Evolutionary conservation across 2,329 filamentous ascomycete genomes (phyloP), one percentile per base, ranked within the genome.

Genomic region (Cercospora sesami): DNA sequence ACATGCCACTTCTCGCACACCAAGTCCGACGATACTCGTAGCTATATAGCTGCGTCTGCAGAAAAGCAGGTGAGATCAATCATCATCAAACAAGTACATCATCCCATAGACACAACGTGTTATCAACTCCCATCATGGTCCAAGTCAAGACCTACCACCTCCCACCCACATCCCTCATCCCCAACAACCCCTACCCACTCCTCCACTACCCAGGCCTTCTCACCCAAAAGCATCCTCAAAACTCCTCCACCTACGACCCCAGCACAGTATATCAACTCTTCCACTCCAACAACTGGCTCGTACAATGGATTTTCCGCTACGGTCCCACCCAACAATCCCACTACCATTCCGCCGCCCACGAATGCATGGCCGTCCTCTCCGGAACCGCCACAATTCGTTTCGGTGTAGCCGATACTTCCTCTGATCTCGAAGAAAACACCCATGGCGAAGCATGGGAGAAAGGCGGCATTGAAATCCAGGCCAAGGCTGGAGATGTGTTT

Each of bases 251-350:
- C 26, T 63, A 70, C 16, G 70, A 75, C 2, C 59, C 72, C 7
- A 75, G 78, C 64, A 71, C 72, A 21, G 76, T 83, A 21, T 80
- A 83, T 75, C 79, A 84, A 63, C 76, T 81, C 16, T 85, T 86
- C 73, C 71, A 76, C 1, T 68, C 72, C 23, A 86, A 88, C 70
- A 82, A 78, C 28, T 88, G 86, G 86, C 73, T 83, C 33, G 80
- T 81, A 0, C 81, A 85, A 68, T 88, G 86, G 86, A 84, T 88
- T 60, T 84, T 83, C 69, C 83, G 86, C 39, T 89, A 89, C 75
- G 83, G 85, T 1, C 76, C 78, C 5, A 86, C 85, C 0, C 86
- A 87, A 66, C 61, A 74, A 12, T 85, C 86, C 0, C 87, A 89
- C 75, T 89, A 87, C 72, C 87, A 89, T 75, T 84, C 84, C 2